phyloP scores from a whole-genome alignment of 345 rosid species.

The Laguncularia racemosa region DNA sequence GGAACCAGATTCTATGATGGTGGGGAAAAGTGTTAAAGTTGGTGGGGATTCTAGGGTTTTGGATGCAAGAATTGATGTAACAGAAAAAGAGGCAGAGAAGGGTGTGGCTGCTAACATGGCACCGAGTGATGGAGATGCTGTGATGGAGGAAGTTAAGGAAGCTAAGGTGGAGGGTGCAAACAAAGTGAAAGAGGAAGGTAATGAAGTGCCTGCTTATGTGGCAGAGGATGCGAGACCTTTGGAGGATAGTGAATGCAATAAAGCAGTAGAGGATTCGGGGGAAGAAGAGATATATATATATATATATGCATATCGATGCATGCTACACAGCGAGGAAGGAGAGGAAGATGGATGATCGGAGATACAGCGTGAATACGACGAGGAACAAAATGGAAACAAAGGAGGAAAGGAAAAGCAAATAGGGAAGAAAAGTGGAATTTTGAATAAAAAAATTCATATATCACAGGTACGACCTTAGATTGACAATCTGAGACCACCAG shows the following conservation, averaged over 20 bases:
- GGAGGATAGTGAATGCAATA: not conserved
- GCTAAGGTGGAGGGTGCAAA: not conserved
- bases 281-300: not conserved
- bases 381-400: no score
- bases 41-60: not conserved
- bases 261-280: not conserved
- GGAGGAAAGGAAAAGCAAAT: no score
- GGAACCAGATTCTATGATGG: not conserved
- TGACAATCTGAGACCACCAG: no score
- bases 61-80: no score
- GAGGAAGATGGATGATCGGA: not conserved
- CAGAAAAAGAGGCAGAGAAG: not conserved
- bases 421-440: no score
- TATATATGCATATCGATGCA: no score
- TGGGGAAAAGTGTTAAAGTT: not conserved
- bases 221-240: not conserved
- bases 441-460: no score
- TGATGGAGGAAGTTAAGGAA: not conserved
- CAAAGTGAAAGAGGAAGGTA: not conserved
- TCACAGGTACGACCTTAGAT: no score
- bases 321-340: not conserved
- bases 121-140: not conserved
- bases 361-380: no score
- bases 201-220: not conserved
- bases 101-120: constrained; percentile 1